Base-by-base conservation (phyloP, 1,139 yeast species). In the Nakaseomyces bracarensis region DNA sequence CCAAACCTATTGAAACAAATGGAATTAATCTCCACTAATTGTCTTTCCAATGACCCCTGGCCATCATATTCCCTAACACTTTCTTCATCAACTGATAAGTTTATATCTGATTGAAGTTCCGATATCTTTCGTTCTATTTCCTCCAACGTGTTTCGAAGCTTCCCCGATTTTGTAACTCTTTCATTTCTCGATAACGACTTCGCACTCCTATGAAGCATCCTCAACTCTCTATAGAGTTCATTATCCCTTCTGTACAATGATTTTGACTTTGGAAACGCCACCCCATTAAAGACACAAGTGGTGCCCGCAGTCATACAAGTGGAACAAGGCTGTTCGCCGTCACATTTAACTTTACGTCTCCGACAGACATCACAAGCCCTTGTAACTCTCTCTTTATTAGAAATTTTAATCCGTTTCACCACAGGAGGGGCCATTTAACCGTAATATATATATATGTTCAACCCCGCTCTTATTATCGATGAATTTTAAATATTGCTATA, bases 331-430 rank as follows among this genome's bases (percentile, higher is more conserved):
- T 38, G 35, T 19, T 29, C 36, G 23, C 47, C 47, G 35, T 46
- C 43, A 38, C 52, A 49, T 23, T 46, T 47, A 14, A 47, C 42
- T 30, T 49, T 49, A 36, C 46, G 45, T 31, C 39, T 40, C 22
- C 47, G 38, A 25, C 52, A 49, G 3, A 41, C 43, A 5, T 39
- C 43, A 41, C 52, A 49, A 3, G 50, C 51, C 29, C 39, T 41
- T 9, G 18, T 40, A 3, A 44, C 43, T 22, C 47, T 33, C n/a
- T 33, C 36, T 21, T 33, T 33, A 8, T 14, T 21, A n/a, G 36
- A 20, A 13, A 33, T 20, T 33, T 33, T 33, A 6, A 11, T 8
- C 18, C n/a, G 20, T 11, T 33, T 33, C 18, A 14, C 36, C 26
- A 33, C 26, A 4, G 26, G 26, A 4, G 36, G 36, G 16, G 36